A percentile compares a stretch with the other conserved stretches of the same genome.
Conservation (phyloP, 2,329 filamentous ascomycete species). For the Trichoderma simmonsii region DNA sequence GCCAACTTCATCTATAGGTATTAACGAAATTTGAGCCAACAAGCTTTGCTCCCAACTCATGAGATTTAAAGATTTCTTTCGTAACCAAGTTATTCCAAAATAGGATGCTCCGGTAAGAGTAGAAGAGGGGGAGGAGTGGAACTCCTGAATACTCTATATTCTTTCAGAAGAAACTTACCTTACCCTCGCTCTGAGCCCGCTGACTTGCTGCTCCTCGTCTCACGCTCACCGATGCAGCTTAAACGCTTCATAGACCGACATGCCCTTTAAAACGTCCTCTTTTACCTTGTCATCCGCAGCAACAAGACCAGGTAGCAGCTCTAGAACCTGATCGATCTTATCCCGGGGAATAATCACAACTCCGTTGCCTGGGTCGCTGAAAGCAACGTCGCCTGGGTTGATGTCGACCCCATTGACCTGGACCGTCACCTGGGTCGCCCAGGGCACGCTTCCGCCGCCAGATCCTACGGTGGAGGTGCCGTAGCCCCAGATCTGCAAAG, state of each 20-base stretch:
- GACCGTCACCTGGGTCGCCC: conserved; percentile 48
- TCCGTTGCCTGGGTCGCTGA: conserved; percentile 67
- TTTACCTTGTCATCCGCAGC: conserved; percentile 59
- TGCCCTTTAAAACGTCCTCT: conserved; percentile 60
- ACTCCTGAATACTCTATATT: neutral
- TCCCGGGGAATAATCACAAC: conserved; percentile 64
- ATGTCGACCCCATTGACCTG: conserved; percentile 43
- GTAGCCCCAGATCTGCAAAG: conserved; percentile 50
- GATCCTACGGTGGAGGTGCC: conserved; percentile 57
- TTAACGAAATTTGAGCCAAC: conserved; percentile 3
- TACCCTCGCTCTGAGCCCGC: neutral
- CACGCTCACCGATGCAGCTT: conserved; percentile 47
- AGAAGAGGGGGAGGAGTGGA: neutral
- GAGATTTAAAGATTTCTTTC: neutral
- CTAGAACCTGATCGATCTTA: conserved; percentile 58
- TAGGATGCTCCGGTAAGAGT: neutral
- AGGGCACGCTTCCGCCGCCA: conserved; percentile 54
- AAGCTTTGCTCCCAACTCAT: neutral
- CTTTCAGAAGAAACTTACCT: conserved; percentile 24
- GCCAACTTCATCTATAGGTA: conserved; percentile 17
- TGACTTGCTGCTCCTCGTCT: neutral
- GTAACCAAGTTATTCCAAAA: neutral
- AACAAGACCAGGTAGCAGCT: conserved; percentile 52
- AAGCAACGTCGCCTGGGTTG: conserved; percentile 62
- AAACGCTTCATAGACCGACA: conserved; percentile 65